Base-by-base conservation (phyloP, 1,284 basidiomycete species). In the Trichosporon coremiiforme region DNA sequence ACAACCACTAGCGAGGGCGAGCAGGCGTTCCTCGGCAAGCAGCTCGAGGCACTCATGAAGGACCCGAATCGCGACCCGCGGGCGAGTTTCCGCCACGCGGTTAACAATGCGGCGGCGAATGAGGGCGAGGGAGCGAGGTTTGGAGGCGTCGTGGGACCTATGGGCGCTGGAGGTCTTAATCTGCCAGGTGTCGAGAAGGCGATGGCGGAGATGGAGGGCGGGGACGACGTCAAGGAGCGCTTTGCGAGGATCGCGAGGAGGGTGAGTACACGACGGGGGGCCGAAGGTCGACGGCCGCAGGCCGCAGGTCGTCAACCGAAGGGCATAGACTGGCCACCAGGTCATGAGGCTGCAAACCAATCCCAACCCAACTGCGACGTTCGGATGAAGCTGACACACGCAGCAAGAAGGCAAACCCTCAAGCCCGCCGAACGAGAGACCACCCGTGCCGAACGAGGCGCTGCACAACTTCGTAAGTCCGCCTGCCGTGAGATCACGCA, bases 41-140 rank as follows among this genome's bases (percentile, higher is more conserved):
- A 97, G 77, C 93, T 93, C 80, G 94, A 95, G 80, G 89, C 92
- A 77, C 91, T 95, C 73, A 87, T 90, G 60, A 93, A 93, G 84
- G 94, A 94, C 78, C 88, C 91, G 0, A 91, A 93, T 74, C 88
- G 91, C 68, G 94, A 95, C 84, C 93, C 93, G 15, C 89, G 92
- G 66, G 89, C 89, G n/a, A 89, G 91, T 2, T 95, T 95, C 87
- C 87, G 90, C 66, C 90, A 90, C 77, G 90, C 78, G 8, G 90
- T 45, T 80, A 86, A 73, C 88, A 90, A 74, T n/a, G 70, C 70
- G 2, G 68, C 65, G 2, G 70, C 69, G 4, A 20, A 50, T 55
- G 41, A 64, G 33, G 62, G 60, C 63, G 41, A 64, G 33, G 62
- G 50, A 36, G 31, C 31, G 57, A 45, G 63, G 63, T 90, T 90